Evolutionary conservation across 2,329 filamentous ascomycete species (phyloP).

Genomic region (Gyromitra esculenta): DNA sequence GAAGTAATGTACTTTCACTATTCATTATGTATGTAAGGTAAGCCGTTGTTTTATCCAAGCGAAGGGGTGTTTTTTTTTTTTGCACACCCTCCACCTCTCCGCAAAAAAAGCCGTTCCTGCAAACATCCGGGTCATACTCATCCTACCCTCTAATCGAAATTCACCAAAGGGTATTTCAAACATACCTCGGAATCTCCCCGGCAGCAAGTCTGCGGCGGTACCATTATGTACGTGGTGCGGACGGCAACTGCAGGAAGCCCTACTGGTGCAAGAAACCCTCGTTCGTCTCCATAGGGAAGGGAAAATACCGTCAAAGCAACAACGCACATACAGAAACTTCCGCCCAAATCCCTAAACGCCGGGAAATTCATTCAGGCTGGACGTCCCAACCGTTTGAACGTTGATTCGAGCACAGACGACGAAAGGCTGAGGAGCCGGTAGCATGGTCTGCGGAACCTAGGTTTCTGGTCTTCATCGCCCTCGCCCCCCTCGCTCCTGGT

Average conservation of each 20-base stretch:
- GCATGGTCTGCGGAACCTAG: constrained; percentile 36
- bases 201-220: constrained; percentile 5
- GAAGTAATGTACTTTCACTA: constrained; percentile 15
- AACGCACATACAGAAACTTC: constrained; percentile 14
- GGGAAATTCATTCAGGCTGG: constrained; percentile 42
- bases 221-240: constrained; percentile 19
- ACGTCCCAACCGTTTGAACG: constrained; percentile 26
- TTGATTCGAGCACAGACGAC: constrained; percentile 32
- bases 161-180: constrained; percentile 1
- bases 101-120: constrained; percentile 10
- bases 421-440: constrained; percentile 21
- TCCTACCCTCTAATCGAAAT: constrained; percentile 31
- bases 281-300: constrained; percentile 38
- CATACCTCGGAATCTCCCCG: constrained; percentile 8
- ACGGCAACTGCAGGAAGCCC: constrained; percentile 22
- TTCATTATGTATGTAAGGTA: constrained; percentile 11
- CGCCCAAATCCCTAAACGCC: constrained; percentile 6
- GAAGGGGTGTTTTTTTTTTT: constrained; percentile 9
- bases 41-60: constrained; percentile 46
- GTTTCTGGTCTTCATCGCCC: constrained; percentile 24
- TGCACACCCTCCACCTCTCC: constrained; percentile 23
- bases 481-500: constrained; percentile 8
- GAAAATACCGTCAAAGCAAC: constrained; percentile 12
- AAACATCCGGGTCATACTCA: constrained; percentile 24
- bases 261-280: background rate